Base-by-base conservation (phyloP, 805 yeast genomes). In the Candida ovalis region DNA sequence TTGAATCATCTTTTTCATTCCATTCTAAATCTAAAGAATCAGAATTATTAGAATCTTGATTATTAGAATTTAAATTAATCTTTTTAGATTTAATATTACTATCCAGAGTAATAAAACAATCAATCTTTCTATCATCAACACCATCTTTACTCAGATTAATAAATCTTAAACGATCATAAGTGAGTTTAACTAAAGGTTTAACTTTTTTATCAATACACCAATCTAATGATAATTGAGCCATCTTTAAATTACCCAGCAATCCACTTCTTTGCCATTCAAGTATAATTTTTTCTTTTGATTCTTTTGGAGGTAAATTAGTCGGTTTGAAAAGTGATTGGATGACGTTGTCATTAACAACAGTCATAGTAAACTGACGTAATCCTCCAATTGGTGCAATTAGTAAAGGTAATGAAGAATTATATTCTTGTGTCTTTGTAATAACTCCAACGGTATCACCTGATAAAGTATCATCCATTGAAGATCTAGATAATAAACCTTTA, bases 321-420 rank as follows among this genome's bases (percentile, higher is more conserved):
- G 7, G 18, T 3, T 38, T 32, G 28, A 66, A 60, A 5, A 67
- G 44, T 13, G 43, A 28, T 9, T 54, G 46, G 17, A 61, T 46
- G 7, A 67, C 21, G 12, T 40, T 8, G 9, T 59, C 54, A 36
- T 59, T 54, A 6, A 66, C 40, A 2, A 60, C 42, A 2, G 69
- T 62, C 51, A 63, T 60, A 5, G 75, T 54, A 42, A 67, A 63
- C 47, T 72, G 73, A 44, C 75, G 64, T 18, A 73, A 50, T 0
- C 77, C 77, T 39, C 77, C 77, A 44, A 72, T 59, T 2, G 75
- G 72, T 25, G 73, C 60, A 18, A 72, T 52, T 33, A 72, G 47
- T n/a, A 72, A 42, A 1, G 72, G 62, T 1, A 33, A 17, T 15
- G 35, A 46, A 21, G 45, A 25, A 15, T 33, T 39, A 0, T 45